Base-by-base conservation (phyloP, 192 early-diverging fungal species). In the Coemansia umbellata region DNA sequence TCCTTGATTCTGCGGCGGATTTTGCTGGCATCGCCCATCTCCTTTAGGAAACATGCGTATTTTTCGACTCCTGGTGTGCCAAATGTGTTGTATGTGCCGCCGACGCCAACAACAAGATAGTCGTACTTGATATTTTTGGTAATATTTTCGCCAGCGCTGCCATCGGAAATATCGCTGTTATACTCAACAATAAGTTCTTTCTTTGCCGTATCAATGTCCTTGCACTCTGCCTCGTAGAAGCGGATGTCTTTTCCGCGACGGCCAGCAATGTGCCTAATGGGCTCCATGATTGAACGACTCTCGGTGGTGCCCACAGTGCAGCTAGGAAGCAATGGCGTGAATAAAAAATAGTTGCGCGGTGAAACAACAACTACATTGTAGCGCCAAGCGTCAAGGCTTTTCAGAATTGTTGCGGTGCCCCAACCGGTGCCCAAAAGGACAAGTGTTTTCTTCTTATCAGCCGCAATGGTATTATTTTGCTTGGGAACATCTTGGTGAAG, bases 311-410 rank as follows among this genome's bases (percentile, higher is more conserved):
- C 92, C 0, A 92, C 90, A 1, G 87, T 82, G 30, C 83, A 85
- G 58, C 85, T 87, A n/a, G 92, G 90, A 45, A 94, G 76, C 27
- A 94, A 63, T 13, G 92, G 92, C 31, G 92, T 95, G 65, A 92
- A 90, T 21, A 90, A 67, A 67, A 93, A 93, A 65, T 91, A 87
- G 60, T 91, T 90, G 71, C 89, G 81, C 10, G 90, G 92, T 14
- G 87, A 90, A 0, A 94, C 76, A 7, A 91, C 86, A 0, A 85
- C 80, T 8, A 89, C 81, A 47, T 92, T 85, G 53, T 84, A 91
- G 22, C 69, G 51, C 18, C 71, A 47, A 27, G 81, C 85, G 66
- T 90, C 77, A 31, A 94, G 55, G 51, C 82, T 82, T 55, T 81
- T 79, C 30, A 92, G 58, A 15, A 92, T 53, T 36, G 87, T 86